phyloP scores from a whole-genome alignment of 208 protist species.

The Crithidia brevicula region DNA sequence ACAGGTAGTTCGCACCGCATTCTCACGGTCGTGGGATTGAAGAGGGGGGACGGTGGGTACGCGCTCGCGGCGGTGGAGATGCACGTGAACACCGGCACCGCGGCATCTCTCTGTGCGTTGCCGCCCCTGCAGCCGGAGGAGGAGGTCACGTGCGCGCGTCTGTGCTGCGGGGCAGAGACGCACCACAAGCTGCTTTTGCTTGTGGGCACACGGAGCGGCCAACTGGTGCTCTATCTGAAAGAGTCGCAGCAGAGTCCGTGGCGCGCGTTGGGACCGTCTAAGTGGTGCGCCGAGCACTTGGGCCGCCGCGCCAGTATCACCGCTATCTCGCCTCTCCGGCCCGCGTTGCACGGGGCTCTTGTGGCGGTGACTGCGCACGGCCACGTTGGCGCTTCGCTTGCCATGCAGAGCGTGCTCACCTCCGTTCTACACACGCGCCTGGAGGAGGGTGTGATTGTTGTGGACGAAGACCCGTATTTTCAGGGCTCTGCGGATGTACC shows the following conservation, averaged over 20 bases:
- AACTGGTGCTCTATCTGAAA: slow-evolving; percentile 10
- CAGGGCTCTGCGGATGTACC: slow-evolving; percentile 7
- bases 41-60: background rate
- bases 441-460: background rate
- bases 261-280: slow-evolving; percentile 7
- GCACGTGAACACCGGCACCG: background rate
- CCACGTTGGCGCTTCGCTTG: background rate
- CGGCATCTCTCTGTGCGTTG: background rate
- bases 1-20: background rate
- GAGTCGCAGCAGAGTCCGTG: background rate
- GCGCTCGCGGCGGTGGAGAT: slow-evolving; percentile 15
- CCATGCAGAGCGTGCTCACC: slow-evolving; percentile 4
- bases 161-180: slow-evolving; percentile 8
- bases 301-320: slow-evolving; percentile 14
- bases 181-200: background rate
- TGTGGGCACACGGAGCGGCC: slow-evolving; percentile 18
- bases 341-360: background rate
- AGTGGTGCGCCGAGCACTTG: slow-evolving; percentile 10
- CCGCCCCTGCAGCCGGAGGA: background rate
- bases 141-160: slow-evolving; percentile 25
- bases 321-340: slow-evolving; percentile 16
- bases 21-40: slow-evolving; percentile 6
- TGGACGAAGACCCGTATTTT: background rate
- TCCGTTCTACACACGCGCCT: background rate
- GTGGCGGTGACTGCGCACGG: background rate